Conservation (phyloP, 768 basidiomycete species). For the Leccinellum luteum region DNA sequence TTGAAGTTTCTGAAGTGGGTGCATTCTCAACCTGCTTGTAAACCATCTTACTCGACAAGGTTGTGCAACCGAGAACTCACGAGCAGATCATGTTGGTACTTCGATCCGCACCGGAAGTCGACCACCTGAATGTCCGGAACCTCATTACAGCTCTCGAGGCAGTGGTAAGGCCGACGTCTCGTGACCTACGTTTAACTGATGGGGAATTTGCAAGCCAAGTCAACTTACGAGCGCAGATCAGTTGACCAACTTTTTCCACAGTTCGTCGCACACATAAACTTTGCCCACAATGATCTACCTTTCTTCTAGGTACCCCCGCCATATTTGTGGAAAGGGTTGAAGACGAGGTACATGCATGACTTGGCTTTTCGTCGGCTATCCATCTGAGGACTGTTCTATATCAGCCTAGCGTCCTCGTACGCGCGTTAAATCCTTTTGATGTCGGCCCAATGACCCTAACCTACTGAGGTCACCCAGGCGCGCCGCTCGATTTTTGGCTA, state of each 20-base stretch:
- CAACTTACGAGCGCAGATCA: conserved; percentile 55
- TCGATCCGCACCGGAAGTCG: conserved; percentile 42
- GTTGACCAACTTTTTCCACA: conserved; percentile 59
- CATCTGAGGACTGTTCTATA: conserved; percentile 9
- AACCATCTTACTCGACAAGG: conserved; percentile 38
- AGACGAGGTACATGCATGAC: conserved; percentile 43
- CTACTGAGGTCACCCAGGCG: conserved; percentile 40
- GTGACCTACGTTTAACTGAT: conserved; percentile 22
- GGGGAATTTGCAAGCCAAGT: conserved; percentile 36
- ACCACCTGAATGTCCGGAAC: conserved; percentile 40
- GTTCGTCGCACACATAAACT: conserved; percentile 17
- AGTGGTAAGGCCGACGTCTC: conserved; percentile 28
- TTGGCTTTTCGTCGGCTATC: neutral
- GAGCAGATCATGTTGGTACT: conserved; percentile 47
- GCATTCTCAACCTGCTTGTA: neutral
- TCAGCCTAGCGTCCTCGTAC: conserved; percentile 28
- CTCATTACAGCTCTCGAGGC: conserved; percentile 47
- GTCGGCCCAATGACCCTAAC: neutral
- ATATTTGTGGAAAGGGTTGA: conserved; percentile 60
- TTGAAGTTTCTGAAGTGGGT: conserved; percentile 67
- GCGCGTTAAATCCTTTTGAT: conserved; percentile 15
- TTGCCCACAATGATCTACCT: neutral
- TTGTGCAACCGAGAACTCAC: conserved; percentile 60
- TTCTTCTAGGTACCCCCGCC: conserved; percentile 45
- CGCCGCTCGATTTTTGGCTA: conserved; percentile 80